These are phyloP conservation scores for Setaria viridis DNA, from an alignment of 202 grass and related monocot species.

Conservation along the genomic window DNA sequence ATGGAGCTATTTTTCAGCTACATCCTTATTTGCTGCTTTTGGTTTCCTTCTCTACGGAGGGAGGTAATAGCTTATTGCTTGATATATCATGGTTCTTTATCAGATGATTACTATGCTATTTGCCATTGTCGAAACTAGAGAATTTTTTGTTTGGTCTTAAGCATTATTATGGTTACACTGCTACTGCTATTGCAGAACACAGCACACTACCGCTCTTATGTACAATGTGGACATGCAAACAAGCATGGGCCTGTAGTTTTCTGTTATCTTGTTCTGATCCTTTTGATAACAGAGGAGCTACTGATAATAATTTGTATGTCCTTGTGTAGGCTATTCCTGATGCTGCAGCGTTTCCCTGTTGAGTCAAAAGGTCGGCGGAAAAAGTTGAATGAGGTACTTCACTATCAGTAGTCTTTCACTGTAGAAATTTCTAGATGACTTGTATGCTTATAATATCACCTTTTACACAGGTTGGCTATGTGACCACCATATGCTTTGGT, in stretches of 20 bases:
- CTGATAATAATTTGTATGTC: slow-evolving; percentile 34
- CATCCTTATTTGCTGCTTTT: slow-evolving; percentile 48
- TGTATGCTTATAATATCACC: background rate
- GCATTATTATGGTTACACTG: background rate
- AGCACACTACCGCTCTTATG: background rate
- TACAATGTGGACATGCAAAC: slow-evolving; percentile 6
- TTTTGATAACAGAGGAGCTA: background rate
- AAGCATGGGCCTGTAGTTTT: background rate
- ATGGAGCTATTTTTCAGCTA: slow-evolving; percentile 29
- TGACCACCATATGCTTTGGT: slow-evolving; percentile 62
- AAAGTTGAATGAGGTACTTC: slow-evolving; percentile 68
- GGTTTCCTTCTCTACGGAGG: slow-evolving; percentile 63
- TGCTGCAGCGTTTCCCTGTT: slow-evolving; percentile 74
- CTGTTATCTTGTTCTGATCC: background rate
- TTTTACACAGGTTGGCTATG: slow-evolving; percentile 63
- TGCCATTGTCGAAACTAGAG: background rate
- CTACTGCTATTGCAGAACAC: background rate
- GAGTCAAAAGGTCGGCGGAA: slow-evolving; percentile 80
- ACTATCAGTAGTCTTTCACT: background rate
- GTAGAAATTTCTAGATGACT: background rate
- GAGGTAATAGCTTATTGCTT: slow-evolving; percentile 44
- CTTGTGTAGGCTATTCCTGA: slow-evolving; percentile 69
- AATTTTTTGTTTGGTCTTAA: background rate
- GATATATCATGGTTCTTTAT: background rate
- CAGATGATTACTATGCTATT: background rate